Evolutionary conservation across 192 early-diverging fungal genomes (phyloP), one percentile per base, ranked within the genome.

Genomic region (Lobulomyces angularis): DNA sequence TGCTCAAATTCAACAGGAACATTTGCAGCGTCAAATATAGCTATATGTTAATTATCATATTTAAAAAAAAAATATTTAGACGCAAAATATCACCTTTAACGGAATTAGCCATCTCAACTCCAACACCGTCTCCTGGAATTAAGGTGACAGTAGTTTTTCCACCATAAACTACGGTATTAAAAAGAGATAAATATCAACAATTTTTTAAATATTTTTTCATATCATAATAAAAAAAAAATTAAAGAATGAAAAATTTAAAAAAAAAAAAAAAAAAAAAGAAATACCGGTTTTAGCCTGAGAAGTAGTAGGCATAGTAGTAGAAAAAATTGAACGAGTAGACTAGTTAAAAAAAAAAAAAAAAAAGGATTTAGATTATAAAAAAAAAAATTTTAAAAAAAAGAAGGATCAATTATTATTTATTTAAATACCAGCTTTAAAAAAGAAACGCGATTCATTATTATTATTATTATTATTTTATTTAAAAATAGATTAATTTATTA

Each of bases 121-220:
- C 94, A 51, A 98, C 81, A 64, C 94, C 94, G 66, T 98, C 94
- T 58, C 94, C 94, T 28, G 94, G 94, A 50, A 98, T 92, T 42
- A 98, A 75, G 23, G 94, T 95, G 34, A 95, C 85, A 30, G 88
- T 95, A 75, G 90, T 83, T 18, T 78, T 80, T 35, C 94, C 94
- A 33, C 90, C 91, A 72, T 95, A 93, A 52, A 74, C 56, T n/a
- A n/a, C n/a, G n/a, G n/a, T n/a, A 16, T 35, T 36, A 17, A 8
- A 43, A 0, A 8, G 19, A 30, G 0, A 29, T 11, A 43, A 44
- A 44, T 19, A 0, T 11, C 12, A 11, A 12, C 12, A 12, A 14
- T 19, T 19, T 12, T 12, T 19, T 23, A n/a, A n/a, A 38, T 38
- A 19, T 12, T n/a, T 12, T 35, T n/a, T 35, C 12, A 39, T 12